Evolutionary conservation across 345 rosid genomes (phyloP).

Genomic region (Triadica sebifera): DNA sequence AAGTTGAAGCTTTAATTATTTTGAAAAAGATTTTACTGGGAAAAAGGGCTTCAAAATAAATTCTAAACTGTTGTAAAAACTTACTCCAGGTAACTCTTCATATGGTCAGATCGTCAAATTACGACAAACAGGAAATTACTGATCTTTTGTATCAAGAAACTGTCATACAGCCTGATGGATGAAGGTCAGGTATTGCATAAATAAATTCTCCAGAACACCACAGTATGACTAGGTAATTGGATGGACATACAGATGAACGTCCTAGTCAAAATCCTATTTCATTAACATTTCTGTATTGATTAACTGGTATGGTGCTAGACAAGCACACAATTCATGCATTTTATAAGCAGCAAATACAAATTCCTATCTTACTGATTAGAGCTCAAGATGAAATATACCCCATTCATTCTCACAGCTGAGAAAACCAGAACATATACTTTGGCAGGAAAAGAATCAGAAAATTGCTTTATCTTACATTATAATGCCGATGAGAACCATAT

Average conservation of each 20-base stretch:
- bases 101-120: neutral
- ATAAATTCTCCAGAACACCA: neutral
- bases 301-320: neutral
- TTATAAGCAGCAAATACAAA: neutral
- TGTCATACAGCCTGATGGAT: neutral
- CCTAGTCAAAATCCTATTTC: neutral
- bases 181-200: neutral
- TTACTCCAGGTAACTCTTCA: neutral
- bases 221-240: neutral
- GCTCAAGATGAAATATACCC: neutral
- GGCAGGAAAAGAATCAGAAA: neutral
- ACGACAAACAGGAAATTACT: neutral
- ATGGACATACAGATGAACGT: neutral
- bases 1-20: neutral
- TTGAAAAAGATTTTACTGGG: neutral
- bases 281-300: neutral
- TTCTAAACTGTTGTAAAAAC: neutral
- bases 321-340: neutral
- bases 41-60: neutral
- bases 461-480: conserved; percentile 50
- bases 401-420: neutral
- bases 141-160: neutral
- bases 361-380: neutral
- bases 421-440: neutral
- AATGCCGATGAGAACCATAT: conserved; percentile 75